Evolutionary conservation across 2,329 filamentous ascomycete species (phyloP), one percentile per base, ranked within the genome.

Genomic region (Verticillium albo-atrum): DNA sequence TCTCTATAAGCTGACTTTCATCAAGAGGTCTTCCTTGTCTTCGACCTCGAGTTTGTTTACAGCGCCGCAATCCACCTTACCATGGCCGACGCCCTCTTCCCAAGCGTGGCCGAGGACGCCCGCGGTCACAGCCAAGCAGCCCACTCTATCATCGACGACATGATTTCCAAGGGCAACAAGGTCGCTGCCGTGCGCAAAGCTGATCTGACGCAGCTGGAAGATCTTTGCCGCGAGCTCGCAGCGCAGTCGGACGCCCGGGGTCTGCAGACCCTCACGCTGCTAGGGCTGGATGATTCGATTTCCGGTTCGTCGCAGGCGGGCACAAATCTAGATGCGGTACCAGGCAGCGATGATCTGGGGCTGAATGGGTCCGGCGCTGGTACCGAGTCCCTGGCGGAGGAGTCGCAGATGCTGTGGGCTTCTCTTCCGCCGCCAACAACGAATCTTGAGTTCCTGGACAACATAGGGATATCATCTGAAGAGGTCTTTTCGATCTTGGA

Each of bases 401-500:
- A 47, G 27, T 42, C 47, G 14, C 58, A 57, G 32, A 37, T 32
- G 4, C 47, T 58, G 3, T 26, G 34, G 4, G 42, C 54, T 3
- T 20, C 26, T 7, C 30, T 1, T 37, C 63, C 60, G 12, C 62
- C 60, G 14, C 47, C 59, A 23, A 62, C 62, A 4, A 67, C 53
- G n/a, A 68, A 68, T 57, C 64, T 69, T 27, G 70, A 72, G 25
- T 70, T 75, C 30, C 63, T 76, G 9, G 70, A 73, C 10, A 70
- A 67, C 35, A 70, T 76, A 59, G 74, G 74, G 0, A 75, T 75
- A 20, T 76, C 74, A 0, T 75, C 72, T 0, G 68, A 72, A 34
- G 73, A 75, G n/a, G 75, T 77, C 35, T 59, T 75, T 10, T 67
- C 68, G 0, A 73, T 76, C 9, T 70, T 75, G 14, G 65, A 76